Conservation (phyloP, 1,139 yeast species). For the Ogataea hybrid region DNA sequence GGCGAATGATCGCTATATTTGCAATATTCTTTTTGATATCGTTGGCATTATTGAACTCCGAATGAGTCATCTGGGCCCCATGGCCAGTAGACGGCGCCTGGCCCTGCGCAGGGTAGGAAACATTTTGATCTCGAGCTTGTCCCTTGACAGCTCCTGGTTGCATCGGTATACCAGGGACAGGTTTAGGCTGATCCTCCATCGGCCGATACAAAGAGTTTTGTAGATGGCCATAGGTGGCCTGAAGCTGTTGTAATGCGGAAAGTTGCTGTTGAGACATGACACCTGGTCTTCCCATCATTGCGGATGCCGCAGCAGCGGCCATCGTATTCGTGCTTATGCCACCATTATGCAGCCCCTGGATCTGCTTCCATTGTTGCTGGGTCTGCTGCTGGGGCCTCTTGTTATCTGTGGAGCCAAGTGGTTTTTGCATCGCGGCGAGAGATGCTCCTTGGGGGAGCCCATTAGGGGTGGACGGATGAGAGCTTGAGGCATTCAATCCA, state of each 20-base stretch:
- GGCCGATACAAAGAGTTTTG: constrained; percentile 24
- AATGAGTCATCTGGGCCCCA: constrained; percentile 9
- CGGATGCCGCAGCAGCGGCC: constrained; percentile 27
- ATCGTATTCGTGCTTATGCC: constrained; percentile 14
- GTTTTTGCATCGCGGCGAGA: background rate
- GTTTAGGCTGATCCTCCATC: constrained; percentile 17
- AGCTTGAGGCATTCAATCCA: constrained; percentile 7
- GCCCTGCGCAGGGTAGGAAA: background rate
- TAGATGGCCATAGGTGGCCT: constrained; percentile 30
- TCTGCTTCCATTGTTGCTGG: constrained; percentile 20
- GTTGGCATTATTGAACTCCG: constrained; percentile 16
- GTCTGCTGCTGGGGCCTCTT: constrained; percentile 8
- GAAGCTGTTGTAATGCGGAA: constrained; percentile 28
- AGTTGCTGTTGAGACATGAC: constrained; percentile 25
- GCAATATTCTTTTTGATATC: constrained; percentile 29
- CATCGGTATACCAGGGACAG: constrained; percentile 1
- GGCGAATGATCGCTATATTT: constrained; percentile 28
- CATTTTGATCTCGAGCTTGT: constrained; percentile 4
- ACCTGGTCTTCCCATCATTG: constrained; percentile 26
- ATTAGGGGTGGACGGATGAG: constrained; percentile 15
- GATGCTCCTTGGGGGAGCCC: constrained; percentile 12
- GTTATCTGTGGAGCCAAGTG: constrained; percentile 1
- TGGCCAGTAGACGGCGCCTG: background rate
- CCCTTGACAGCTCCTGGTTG: constrained; percentile 8
- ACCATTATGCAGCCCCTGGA: constrained; percentile 15